Evolutionary conservation across 2,329 filamentous ascomycete species (phyloP).

Genomic region (Zymoseptoria tritici): DNA sequence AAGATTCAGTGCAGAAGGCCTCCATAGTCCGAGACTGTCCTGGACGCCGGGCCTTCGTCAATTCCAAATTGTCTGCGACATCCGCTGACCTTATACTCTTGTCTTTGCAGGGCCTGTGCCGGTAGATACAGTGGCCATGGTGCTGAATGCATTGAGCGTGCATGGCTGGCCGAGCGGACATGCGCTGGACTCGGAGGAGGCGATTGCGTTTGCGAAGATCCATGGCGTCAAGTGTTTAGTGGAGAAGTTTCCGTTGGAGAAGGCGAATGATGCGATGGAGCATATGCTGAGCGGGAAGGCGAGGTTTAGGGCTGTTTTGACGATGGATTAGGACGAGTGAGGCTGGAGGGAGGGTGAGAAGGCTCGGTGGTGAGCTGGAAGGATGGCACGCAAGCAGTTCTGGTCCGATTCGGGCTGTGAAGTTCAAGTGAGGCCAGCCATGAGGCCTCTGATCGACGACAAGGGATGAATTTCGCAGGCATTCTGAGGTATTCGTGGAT

Average conservation of each 20-base stretch:
- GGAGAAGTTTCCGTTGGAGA: conserved; percentile 46
- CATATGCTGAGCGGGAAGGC: conserved; percentile 45
- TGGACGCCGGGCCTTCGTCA: too few species aligned
- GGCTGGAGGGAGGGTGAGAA: background rate
- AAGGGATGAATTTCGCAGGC: too few species aligned
- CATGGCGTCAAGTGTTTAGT: conserved; percentile 47
- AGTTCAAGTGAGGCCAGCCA: too few species aligned
- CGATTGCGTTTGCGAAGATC: conserved; percentile 43
- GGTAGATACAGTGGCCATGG: conserved; percentile 38
- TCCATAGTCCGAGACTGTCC: too few species aligned
- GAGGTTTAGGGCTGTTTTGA: conserved; percentile 46
- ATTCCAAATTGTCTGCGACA: too few species aligned
- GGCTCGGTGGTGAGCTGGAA: background rate
- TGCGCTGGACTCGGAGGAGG: conserved; percentile 46
- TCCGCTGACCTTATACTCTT: too few species aligned
- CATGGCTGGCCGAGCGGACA: conserved; percentile 49
- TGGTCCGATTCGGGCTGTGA: too few species aligned
- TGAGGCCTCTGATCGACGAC: too few species aligned
- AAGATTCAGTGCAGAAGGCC: too few species aligned
- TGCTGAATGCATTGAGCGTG: conserved; percentile 42
- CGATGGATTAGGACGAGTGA: conserved; percentile 33
- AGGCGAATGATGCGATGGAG: conserved; percentile 44
- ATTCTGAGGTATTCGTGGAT: too few species aligned
- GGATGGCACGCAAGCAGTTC: too few species aligned
- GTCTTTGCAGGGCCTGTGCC: conserved; percentile 28